Conservation (phyloP, 148 eudicot species). For the Heliosperma pusillum region DNA sequence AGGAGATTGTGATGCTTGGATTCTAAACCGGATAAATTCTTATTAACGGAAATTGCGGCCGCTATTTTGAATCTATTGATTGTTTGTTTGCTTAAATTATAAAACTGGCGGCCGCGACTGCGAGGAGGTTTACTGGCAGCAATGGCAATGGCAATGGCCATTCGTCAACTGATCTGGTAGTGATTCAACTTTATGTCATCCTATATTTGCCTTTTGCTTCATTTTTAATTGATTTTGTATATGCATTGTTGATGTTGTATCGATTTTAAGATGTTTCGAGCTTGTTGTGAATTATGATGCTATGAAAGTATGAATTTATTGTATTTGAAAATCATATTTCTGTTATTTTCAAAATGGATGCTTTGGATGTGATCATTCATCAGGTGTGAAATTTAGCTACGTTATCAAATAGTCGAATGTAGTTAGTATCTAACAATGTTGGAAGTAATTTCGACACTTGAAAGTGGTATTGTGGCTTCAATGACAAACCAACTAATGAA, state of each 20-base stretch:
- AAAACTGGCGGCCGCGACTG: conserved; percentile 75
- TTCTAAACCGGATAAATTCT: conserved; percentile 10
- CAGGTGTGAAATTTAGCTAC: not conserved
- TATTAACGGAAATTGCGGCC: not conserved
- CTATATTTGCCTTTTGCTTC: not conserved
- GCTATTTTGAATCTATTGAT: not conserved
- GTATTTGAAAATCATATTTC: not conserved
- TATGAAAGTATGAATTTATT: no score
- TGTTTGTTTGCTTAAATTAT: conserved; percentile 10
- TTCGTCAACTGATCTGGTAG: conserved; percentile 72
- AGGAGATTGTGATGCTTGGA: conserved; percentile 32
- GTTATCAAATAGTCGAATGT: not conserved
- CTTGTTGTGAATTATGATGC: not conserved
- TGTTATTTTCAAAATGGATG: not conserved
- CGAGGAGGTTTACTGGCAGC: conserved; percentile 60
- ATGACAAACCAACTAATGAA: no score
- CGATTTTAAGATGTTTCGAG: not conserved
- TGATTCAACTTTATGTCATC: not conserved
- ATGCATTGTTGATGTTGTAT: no score
- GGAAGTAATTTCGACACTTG: no score
- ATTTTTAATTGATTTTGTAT: not conserved
- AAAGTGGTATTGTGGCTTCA: no score
- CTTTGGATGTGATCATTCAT: not conserved
- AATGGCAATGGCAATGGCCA: conserved; percentile 85
- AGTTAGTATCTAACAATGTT: not conserved